Evolutionary conservation across 139 green algal species (phyloP).

Genomic region (Micractinium conductrix): DNA sequence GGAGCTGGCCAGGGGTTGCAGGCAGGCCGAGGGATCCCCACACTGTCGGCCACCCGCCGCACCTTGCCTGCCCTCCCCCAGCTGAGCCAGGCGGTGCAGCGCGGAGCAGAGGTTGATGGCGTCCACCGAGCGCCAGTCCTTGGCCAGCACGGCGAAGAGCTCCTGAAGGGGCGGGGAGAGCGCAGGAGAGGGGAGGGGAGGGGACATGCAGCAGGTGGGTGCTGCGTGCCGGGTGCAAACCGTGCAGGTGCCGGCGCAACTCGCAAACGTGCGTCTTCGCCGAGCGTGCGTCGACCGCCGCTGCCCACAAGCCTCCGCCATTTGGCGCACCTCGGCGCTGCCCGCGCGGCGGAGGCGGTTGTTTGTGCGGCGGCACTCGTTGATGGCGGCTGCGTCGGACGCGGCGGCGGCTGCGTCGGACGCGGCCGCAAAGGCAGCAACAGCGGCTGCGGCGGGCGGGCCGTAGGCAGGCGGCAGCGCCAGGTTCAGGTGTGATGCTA

Average conservation of each 20-base stretch:
- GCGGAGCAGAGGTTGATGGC: slow-evolving; percentile 6
- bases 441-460: background rate
- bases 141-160: background rate
- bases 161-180: slow-evolving; percentile 5
- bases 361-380: background rate
- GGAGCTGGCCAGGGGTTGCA: too few species aligned
- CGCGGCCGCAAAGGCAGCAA: background rate
- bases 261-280: too few species aligned
- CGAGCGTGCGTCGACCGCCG: too few species aligned
- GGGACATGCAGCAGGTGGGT: background rate
- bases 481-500: too few species aligned
- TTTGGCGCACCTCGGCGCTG: background rate
- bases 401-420: background rate
- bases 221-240: too few species aligned
- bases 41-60: too few species aligned
- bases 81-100: background rate
- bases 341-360: background rate
- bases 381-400: background rate
- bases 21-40: too few species aligned
- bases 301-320: too few species aligned
- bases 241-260: too few species aligned
- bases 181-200: too few species aligned
- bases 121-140: slow-evolving; percentile 10
- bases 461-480: too few species aligned
- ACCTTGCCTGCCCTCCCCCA: background rate